A percentile compares a stretch with the other conserved stretches of the same genome.
phyloP scores from a whole-genome alignment of 805 yeast genomes.

The Wickerhamomyces silvicola region DNA sequence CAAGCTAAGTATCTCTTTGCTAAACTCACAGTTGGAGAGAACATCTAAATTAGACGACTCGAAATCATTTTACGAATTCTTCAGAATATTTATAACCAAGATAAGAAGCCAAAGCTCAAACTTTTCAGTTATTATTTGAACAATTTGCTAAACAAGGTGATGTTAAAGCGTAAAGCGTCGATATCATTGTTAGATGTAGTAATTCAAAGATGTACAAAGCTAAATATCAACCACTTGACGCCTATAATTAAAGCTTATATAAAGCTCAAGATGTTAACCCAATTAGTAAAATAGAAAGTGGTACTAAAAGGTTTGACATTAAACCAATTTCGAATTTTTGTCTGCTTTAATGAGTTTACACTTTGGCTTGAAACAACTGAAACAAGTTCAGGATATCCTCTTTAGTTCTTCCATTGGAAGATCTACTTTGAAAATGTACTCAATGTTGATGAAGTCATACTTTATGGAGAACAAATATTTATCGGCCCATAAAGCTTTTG shows the following conservation, averaged over 20 bases:
- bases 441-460: conserved; percentile 13
- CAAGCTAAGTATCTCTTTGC: no score
- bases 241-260: conserved; percentile 9
- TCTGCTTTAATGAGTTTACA: conserved; percentile 12
- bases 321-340: conserved; percentile 9
- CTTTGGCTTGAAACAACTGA: conserved; percentile 5
- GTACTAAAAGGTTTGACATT: conserved; percentile 10
- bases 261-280: conserved; percentile 7
- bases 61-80: no score
- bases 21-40: no score
- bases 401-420: not conserved
- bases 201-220: conserved; percentile 4
- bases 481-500: conserved; percentile 9
- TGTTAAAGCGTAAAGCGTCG: conserved; percentile 10
- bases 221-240: conserved; percentile 7
- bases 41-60: no score
- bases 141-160: conserved; percentile 18
- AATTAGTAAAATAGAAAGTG: conserved; percentile 4
- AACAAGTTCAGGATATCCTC: conserved; percentile 9
- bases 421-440: conserved; percentile 6
- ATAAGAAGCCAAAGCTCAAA: conserved; percentile 8
- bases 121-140: conserved; percentile 11
- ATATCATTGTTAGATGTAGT: conserved; percentile 11
- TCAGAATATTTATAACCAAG: no score
- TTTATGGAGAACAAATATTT: conserved; percentile 4